Conservation (phyloP, 108 stramenopile genomes). For the Chaetoceros tenuissimus region DNA sequence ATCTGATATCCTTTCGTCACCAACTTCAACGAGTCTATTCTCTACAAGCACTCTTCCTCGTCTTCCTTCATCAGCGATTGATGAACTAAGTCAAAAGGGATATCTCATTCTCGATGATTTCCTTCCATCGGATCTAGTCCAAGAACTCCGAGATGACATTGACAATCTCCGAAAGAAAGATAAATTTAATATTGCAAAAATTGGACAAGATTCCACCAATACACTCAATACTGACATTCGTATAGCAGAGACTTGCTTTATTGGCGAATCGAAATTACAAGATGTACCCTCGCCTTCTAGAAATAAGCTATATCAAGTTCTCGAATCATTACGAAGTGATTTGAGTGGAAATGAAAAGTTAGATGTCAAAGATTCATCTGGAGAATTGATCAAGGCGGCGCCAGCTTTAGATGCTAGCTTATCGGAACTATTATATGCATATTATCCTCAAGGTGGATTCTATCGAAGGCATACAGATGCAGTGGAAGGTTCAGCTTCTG, state of each 20-base stretch:
- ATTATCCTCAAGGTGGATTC: slow-evolving; percentile 17
- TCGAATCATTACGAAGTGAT: slow-evolving; percentile 37
- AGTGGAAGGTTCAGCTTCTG: background rate
- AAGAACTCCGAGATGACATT: slow-evolving; percentile 50
- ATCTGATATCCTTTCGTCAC: too few relatives aligned
- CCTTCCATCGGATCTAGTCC: slow-evolving; percentile 30
- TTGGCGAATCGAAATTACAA: slow-evolving; percentile 28
- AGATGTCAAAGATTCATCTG: slow-evolving; percentile 11
- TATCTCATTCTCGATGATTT: slow-evolving; percentile 56
- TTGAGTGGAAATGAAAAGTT: slow-evolving; percentile 17
- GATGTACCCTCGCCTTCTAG: slow-evolving; percentile 9
- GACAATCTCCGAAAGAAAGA: slow-evolving; percentile 21
- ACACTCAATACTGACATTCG: slow-evolving; percentile 49
- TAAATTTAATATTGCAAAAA: slow-evolving; percentile 54
- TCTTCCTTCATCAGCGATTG: slow-evolving; percentile 1
- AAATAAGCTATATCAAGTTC: slow-evolving; percentile 31
- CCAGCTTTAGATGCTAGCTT: background rate
- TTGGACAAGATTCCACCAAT: slow-evolving; percentile 61
- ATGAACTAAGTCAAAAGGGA: slow-evolving; percentile 32
- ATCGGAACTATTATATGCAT: background rate
- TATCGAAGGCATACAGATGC: slow-evolving; percentile 3
- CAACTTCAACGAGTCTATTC: too few relatives aligned
- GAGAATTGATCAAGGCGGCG: slow-evolving; percentile 35
- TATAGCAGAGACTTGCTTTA: slow-evolving; percentile 63
- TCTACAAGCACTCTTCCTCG: too few relatives aligned